A percentile compares a stretch with the other conserved stretches of the same genome.
Evolutionary conservation across 257 asterid genomes (phyloP).

Genomic region (Agastache rugosa): DNA sequence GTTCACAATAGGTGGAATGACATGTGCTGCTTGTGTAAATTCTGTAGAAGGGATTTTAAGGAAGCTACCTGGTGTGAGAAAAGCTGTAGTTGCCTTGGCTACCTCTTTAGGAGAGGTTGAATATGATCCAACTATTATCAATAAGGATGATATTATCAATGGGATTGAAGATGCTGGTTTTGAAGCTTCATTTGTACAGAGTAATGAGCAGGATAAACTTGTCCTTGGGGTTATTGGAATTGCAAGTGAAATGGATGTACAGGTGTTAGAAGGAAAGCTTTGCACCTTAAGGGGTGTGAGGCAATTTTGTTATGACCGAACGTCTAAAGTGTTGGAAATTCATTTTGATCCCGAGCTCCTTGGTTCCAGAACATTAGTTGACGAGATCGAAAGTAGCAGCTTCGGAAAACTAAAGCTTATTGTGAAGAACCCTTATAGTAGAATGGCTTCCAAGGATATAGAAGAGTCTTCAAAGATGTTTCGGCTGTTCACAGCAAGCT

Average conservation of each 20-base stretch:
- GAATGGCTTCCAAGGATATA: constrained; percentile 89
- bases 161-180: constrained; percentile 99
- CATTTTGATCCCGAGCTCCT: constrained; percentile 92
- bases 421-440: constrained; percentile 82
- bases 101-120: constrained; percentile 96
- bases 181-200: constrained; percentile 93
- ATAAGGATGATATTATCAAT: constrained; percentile 75
- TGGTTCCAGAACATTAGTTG: constrained; percentile 82
- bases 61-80: constrained; percentile 77
- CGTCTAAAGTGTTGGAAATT: constrained; percentile 67
- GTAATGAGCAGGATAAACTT: constrained; percentile 88
- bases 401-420: constrained; percentile 66
- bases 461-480: constrained; percentile 89
- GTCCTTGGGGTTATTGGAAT: constrained; percentile 71
- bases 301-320: constrained; percentile 61
- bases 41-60: constrained; percentile 90
- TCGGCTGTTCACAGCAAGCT: constrained; percentile 81
- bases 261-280: constrained; percentile 72
- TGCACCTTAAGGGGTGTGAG: constrained; percentile 76
- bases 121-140: constrained; percentile 69
- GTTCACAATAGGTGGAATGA: constrained; percentile 97
- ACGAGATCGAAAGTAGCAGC: constrained; percentile 73
- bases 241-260: constrained; percentile 68
- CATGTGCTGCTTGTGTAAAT: constrained; percentile 97
- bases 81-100: constrained; percentile 89